Evolutionary conservation across 2,329 filamentous ascomycete genomes (phyloP), one percentile per base, ranked within the genome.

Genomic region (Neurospora sp.): DNA sequence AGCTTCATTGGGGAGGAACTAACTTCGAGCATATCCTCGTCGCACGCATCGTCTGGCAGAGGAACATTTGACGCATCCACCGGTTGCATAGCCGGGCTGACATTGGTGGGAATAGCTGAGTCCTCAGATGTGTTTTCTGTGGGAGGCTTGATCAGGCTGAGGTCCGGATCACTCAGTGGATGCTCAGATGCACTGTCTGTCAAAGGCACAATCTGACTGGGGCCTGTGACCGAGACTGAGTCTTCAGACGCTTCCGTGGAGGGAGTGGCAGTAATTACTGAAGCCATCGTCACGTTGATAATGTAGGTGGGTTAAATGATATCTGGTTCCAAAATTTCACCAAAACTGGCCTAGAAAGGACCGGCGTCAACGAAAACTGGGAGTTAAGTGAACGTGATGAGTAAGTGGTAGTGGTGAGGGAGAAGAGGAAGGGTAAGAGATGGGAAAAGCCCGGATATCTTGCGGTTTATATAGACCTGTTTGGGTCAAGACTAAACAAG

Each of bases 21-120:
- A 0, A 62, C 52, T 5, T 33, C 8, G 6, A 33, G 52, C 1
- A 1, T 1, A 33, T 17, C 15, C 23, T 17, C 5, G 2, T 62
- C 28, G 12, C 8, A 17, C 8, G 17, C 52, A 0, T 62, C 52
- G 4, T n/a, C 15, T 4, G 52, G 52, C 12, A 62, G 28, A 5
- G 52, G 28, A 17, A 62, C 8, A 62, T 62, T 1, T 2, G 0
- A 0, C 10, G 52, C 52, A 15, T 36, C 52, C 3, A 62, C 12
- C 1, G 28, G 1, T 36, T 3, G 52, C 28, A 17, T 1, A 0
- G 0, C 15, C 3, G 4, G 28, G 52, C 28, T 62, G 6, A 17
- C 4, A 1, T 62, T 1, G 1, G 6, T 33, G 0, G 52, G 1
- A 1, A 62, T 0, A 17, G 1, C 8, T 3, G 52, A 17, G 52